Conservation (phyloP, 2,329 filamentous ascomycete genomes). For the Bipolaris victoriae region DNA sequence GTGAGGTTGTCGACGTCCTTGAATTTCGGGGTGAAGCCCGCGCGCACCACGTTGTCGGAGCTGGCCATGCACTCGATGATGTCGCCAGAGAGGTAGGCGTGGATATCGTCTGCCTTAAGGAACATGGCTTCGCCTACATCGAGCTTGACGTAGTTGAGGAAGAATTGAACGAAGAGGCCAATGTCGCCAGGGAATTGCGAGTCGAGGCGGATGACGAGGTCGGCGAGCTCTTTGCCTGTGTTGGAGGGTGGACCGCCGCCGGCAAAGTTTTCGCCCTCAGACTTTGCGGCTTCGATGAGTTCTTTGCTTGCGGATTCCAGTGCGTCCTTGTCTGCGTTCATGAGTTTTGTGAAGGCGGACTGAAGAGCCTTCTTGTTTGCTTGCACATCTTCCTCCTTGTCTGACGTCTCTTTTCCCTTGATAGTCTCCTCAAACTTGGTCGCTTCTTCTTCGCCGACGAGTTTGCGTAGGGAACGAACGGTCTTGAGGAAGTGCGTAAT, state of each 20-base stretch:
- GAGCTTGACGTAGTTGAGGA: conserved; percentile 93
- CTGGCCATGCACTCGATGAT: conserved; percentile 99
- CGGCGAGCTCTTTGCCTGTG: conserved; percentile 71
- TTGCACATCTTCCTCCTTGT: conserved; percentile 53
- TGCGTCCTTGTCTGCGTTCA: conserved; percentile 74
- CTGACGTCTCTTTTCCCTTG: conserved; percentile 59
- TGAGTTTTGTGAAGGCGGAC: conserved; percentile 75
- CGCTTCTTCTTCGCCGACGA: conserved; percentile 57
- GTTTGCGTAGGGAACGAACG: conserved; percentile 59
- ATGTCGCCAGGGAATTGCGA: conserved; percentile 85
- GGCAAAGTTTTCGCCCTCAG: conserved; percentile 75
- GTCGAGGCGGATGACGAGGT: conserved; percentile 78
- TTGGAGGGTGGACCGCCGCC: conserved; percentile 72
- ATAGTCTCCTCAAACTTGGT: conserved; percentile 54
- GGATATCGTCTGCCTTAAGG: conserved; percentile 94
- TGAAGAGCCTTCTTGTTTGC: conserved; percentile 80
- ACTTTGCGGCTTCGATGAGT: conserved; percentile 73
- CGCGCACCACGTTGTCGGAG: conserved; percentile 97
- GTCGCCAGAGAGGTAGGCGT: conserved; percentile 90
- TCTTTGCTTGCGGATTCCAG: conserved; percentile 69
- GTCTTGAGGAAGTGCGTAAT: conserved; percentile 82
- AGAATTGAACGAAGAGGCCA: conserved; percentile 93
- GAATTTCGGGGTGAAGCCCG: conserved; percentile 97
- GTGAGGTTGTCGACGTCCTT: conserved; percentile 92
- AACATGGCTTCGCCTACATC: conserved; percentile 93